Conservation (phyloP, 768 basidiomycete genomes). For the Zangia roseola region DNA sequence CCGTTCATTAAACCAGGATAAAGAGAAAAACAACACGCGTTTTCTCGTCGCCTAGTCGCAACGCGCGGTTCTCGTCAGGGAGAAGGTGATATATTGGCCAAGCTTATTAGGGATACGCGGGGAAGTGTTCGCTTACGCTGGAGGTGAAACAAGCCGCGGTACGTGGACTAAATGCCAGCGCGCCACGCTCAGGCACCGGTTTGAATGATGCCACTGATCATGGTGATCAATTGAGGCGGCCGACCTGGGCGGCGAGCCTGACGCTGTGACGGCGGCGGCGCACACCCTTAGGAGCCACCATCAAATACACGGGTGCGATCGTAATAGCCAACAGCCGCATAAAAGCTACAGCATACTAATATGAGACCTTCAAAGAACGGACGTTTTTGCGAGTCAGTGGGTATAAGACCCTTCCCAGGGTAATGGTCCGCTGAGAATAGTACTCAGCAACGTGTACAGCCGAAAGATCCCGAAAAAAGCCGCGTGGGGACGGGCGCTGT, state of each 20-base stretch:
- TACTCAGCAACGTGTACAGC: constrained; percentile 1
- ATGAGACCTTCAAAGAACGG: background rate
- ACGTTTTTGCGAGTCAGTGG: background rate
- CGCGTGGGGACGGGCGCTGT: background rate
- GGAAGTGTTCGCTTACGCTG: no score
- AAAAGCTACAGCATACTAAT: no score
- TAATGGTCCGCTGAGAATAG: background rate
- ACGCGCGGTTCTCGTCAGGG: background rate
- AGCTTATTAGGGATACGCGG: no score
- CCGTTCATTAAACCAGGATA: background rate
- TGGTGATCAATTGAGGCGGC: background rate
- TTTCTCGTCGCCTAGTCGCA: background rate
- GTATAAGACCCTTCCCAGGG: background rate
- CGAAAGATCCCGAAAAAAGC: background rate
- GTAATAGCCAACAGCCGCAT: no score
- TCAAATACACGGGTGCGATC: no score
- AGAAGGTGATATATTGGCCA: background rate
- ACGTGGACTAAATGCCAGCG: background rate
- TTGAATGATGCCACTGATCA: no score
- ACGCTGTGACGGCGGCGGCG: constrained; percentile 2
- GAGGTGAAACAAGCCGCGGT: background rate
- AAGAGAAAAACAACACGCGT: background rate
- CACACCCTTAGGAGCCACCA: background rate
- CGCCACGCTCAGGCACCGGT: constrained; percentile 4
- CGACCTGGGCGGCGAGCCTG: no score